These are phyloP conservation scores for Aspergillus unguis DNA, from an alignment of 2,329 filamentous ascomycete species.

Conservation along the genomic window DNA sequence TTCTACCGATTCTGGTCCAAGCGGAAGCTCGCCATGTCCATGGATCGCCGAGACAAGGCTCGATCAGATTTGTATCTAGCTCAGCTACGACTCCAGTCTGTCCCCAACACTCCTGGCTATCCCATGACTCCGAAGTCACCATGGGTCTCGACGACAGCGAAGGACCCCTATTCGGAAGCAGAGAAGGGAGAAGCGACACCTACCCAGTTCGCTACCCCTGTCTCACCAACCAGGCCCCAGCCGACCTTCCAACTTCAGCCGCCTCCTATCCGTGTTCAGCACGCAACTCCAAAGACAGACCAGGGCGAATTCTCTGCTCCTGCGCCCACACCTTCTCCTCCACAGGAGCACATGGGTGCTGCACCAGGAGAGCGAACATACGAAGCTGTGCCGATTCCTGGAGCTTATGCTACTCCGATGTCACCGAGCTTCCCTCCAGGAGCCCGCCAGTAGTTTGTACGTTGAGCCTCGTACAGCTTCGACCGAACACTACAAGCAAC, in stretches of 20 bases:
- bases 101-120: constrained; percentile 91
- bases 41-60: constrained; percentile 91
- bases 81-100: constrained; percentile 77
- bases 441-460: constrained; percentile 17
- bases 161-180: constrained; percentile 47
- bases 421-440: constrained; percentile 40
- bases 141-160: constrained; percentile 35
- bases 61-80: constrained; percentile 93
- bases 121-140: constrained; percentile 62
- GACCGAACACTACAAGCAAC: neutral
- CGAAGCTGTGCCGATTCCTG: constrained; percentile 82
- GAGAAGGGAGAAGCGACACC: constrained; percentile 52
- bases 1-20: constrained; percentile 99
- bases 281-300: constrained; percentile 67
- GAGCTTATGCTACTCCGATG: constrained; percentile 64
- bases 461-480: neutral
- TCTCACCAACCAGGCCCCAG: constrained; percentile 57
- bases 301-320: constrained; percentile 61
- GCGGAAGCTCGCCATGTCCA: constrained; percentile 90
- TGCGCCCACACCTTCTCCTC: constrained; percentile 37
- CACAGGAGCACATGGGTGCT: constrained; percentile 63
- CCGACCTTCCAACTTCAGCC: constrained; percentile 80
- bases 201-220: constrained; percentile 58
- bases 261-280: constrained; percentile 73
- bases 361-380: constrained; percentile 81